These are phyloP conservation scores for Phytophthora multivora DNA, from an alignment of 352 stramenopile genomes.

Conservation along the genomic window DNA sequence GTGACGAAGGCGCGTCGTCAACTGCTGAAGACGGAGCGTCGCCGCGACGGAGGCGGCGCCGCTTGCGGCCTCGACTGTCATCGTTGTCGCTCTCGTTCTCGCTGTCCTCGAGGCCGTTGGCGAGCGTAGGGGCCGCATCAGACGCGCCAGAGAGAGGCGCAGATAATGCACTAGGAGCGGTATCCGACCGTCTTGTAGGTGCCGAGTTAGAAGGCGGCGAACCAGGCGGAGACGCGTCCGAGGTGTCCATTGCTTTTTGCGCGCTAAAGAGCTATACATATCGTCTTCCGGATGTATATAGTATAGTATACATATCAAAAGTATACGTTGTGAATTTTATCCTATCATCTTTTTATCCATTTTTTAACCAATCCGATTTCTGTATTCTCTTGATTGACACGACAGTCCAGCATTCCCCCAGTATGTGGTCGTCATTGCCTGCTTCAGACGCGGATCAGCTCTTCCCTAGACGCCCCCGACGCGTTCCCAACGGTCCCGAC, in stretches of 20 bases:
- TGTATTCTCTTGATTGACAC: not conserved
- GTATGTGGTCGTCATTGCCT: conserved; percentile 23
- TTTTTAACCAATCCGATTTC: not conserved
- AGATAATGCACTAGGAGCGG: not conserved
- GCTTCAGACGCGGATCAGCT: conserved; percentile 16
- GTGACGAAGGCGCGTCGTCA: conserved; percentile 9
- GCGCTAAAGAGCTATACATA: too few species aligned
- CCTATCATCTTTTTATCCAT: not conserved
- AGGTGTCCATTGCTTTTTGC: conserved; percentile 12
- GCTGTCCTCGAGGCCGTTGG: conserved; percentile 32
- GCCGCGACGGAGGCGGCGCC: conserved; percentile 50
- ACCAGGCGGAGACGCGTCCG: conserved; percentile 19
- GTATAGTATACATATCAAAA: not conserved
- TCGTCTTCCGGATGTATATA: not conserved
- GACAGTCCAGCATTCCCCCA: conserved; percentile 5
- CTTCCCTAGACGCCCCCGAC: conserved; percentile 30
- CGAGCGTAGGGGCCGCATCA: not conserved
- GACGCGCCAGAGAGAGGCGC: conserved; percentile 8
- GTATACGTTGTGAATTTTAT: not conserved
- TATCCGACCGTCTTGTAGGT: not conserved
- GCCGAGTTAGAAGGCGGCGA: conserved; percentile 17
- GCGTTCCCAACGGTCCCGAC: not conserved
- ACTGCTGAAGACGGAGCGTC: not conserved
- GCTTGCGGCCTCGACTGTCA: conserved; percentile 47
- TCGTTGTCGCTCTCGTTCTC: conserved; percentile 39